Base-by-base conservation (phyloP, 2,329 filamentous ascomycete species). In the Magnaporthiopsis rhizophila region DNA sequence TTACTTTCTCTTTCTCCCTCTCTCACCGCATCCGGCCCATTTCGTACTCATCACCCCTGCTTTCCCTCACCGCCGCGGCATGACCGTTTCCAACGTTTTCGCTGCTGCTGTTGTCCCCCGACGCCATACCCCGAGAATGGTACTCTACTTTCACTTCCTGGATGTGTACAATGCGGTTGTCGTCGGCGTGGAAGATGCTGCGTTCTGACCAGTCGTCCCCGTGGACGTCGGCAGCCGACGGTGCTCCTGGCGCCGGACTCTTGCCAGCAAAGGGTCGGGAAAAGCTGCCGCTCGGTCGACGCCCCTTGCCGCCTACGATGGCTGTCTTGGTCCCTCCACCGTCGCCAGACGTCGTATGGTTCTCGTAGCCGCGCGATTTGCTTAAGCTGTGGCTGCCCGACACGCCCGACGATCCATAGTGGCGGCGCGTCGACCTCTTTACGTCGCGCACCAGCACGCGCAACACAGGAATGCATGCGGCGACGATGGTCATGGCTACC, bases 401-500 rank as follows among this genome's bases (percentile, higher is more conserved):
- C 6, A 18, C 45, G 4, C 45, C 45, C 45, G 62, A 58, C 3
- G 53, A 58, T 1, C 62, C 62, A 24, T 63, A 63, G 32, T 36
- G 26, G 34, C 62, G 62, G 9, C 57, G 53, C 5, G 62, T 58
- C 18, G 62, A 30, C 21, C 38, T 59, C 9, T 50, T 36, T 1
- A 63, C 62, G 50, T 63, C 62, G 30, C 63, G 71, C 58, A 72
- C 63, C 6, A 74, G 67, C 3, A 70, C 70, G 18, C 73, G 71
- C n/a, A 75, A 64, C 11, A 74, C 69, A 3, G 67, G 73, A 32
- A 76, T 71, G 15, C 73, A 74, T 1, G 72, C 69, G 6, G 72
- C 74, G 67, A 74, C 72, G 60, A 76, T 75, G 15, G 74, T 75
- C 21, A 73, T 72, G 56, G 73, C 71, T 6, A 71, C 71, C 65